Conservation (phyloP, 768 basidiomycete genomes). For the Russula sp. region DNA sequence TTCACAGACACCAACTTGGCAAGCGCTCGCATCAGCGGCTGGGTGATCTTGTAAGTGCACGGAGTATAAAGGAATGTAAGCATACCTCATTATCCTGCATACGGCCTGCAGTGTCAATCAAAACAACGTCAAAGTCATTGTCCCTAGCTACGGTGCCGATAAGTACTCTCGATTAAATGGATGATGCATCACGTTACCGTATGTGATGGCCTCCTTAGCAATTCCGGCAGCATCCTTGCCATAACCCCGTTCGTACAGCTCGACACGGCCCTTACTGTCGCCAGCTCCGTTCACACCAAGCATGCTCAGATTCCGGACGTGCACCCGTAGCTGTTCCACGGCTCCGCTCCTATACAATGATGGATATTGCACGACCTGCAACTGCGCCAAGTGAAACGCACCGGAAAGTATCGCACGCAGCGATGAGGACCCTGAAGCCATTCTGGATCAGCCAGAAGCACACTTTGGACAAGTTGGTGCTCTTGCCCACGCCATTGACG, state of each 20-base stretch:
- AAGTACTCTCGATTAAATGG: background rate
- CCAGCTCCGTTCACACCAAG: conserved; percentile 61
- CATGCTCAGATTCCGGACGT: conserved; percentile 90
- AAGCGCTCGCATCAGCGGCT: conserved; percentile 97
- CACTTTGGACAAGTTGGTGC: conserved; percentile 95
- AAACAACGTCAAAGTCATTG: conserved; percentile 89
- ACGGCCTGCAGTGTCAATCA: conserved; percentile 95
- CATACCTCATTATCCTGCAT: conserved; percentile 99
- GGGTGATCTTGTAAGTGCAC: background rate
- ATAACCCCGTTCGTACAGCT: conserved; percentile 93
- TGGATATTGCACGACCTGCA: background rate
- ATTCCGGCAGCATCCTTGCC: conserved; percentile 99
- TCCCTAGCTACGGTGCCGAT: conserved; percentile 55
- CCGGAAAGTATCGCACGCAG: conserved; percentile 98
- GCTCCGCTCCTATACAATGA: conserved; percentile 68
- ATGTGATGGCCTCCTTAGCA: conserved; percentile 87
- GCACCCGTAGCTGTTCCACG: conserved; percentile 94
- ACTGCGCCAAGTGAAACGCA: conserved; percentile 24
- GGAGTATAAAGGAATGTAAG: conserved; percentile 3
- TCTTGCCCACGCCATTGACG: conserved; percentile 98
- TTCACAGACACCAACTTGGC: conserved; percentile 96
- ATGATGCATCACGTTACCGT: conserved; percentile 47
- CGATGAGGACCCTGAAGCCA: conserved; percentile 85
- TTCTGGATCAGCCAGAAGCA: conserved; percentile 99
- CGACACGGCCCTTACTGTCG: conserved; percentile 69